These are phyloP conservation scores for Extremus antarcticus DNA, from an alignment of 495 filamentous ascomycete genomes.

Conservation along the genomic window DNA sequence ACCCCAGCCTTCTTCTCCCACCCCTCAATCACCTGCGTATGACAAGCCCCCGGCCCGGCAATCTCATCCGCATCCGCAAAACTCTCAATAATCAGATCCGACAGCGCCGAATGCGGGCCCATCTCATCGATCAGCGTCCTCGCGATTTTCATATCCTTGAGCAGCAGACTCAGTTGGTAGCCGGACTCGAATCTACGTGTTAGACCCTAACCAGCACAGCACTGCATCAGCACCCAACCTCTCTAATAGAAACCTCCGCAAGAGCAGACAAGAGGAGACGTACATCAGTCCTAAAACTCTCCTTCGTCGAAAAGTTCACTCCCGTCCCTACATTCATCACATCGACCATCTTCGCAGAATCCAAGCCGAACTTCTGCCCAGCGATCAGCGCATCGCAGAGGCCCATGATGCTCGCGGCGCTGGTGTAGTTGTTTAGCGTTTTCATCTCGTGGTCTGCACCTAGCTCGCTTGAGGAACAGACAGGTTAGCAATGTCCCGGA, in stretches of 20 bases:
- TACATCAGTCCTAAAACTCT: slow-evolving; percentile 19
- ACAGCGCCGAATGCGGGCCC: slow-evolving; percentile 6
- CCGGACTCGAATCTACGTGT: slow-evolving; percentile 12
- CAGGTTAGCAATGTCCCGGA: too few species aligned
- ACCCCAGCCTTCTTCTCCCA: slow-evolving; percentile 15
- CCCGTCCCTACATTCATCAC: slow-evolving; percentile 20
- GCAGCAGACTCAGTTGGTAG: slow-evolving; percentile 12
- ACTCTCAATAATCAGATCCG: slow-evolving; percentile 7
- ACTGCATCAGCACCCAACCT: too few species aligned
- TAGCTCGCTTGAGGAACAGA: too few species aligned
- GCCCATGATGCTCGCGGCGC: slow-evolving; percentile 10
- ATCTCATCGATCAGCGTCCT: slow-evolving; percentile 5
- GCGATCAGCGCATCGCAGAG: slow-evolving; percentile 14
- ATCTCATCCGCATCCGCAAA: slow-evolving; percentile 9
- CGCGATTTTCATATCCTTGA: slow-evolving; percentile 19
- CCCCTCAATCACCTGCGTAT: slow-evolving; percentile 10
- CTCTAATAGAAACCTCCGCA: too few species aligned
- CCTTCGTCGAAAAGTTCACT: slow-evolving; percentile 15
- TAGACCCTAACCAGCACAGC: too few species aligned
- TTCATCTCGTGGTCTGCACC: slow-evolving; percentile 16
- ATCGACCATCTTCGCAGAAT: slow-evolving; percentile 15
- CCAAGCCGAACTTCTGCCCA: slow-evolving; percentile 16
- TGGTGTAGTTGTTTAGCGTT: slow-evolving; percentile 16
- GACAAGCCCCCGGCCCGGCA: slow-evolving; percentile 12
- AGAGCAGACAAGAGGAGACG: neutral